Base-by-base conservation (phyloP, 2,329 filamentous ascomycete species). In the Fusarium sp. region DNA sequence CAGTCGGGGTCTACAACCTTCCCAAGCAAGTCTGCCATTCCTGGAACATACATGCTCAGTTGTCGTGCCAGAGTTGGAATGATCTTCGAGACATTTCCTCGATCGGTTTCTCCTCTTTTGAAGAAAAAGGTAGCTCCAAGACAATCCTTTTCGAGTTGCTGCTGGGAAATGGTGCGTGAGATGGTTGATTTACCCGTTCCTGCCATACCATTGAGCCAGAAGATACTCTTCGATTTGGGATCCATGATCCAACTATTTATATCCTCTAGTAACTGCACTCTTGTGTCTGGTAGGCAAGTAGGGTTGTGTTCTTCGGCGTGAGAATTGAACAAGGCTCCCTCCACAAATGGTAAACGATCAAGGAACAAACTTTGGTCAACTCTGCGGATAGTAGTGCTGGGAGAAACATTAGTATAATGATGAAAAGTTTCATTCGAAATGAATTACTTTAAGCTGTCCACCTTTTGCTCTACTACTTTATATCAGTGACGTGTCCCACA, bases 81-180 rank as follows among this genome's bases (percentile, higher is more conserved):
- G 11, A 84, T 72, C 31, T 70, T 70, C 6, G 53, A 63, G 4
- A 77, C 77, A 39, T 75, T 75, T 3, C 76, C 75, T n/a, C 77
- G 72, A 55, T 80, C 76, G 5, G 47, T 65, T 43, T 79, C 77
- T 4, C 75, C 80, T 58, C 68, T 76, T 48, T 79, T 81, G 70
- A 82, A 84, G 70, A 83, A 82, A 62, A 83, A 84, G 40, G 74
- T 79, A 0, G 76, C 77, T 1, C 63, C 75, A 6, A 81, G 70
- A 3, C 21, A 6, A 0, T 41, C 15, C 4, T 11, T 7, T n/a
- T 18, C 18, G 4, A 13, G 15, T 5, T 64, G 25, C 0, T 11
- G 15, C 0, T 39, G 18, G 51, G 59, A 86, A 85, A 71, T 76
- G 76, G 70, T 80, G 73, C 77, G 74, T 2, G 67, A 74, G 9